Conservation (phyloP, 805 yeast genomes). For the Isabelozyma gotoi region DNA sequence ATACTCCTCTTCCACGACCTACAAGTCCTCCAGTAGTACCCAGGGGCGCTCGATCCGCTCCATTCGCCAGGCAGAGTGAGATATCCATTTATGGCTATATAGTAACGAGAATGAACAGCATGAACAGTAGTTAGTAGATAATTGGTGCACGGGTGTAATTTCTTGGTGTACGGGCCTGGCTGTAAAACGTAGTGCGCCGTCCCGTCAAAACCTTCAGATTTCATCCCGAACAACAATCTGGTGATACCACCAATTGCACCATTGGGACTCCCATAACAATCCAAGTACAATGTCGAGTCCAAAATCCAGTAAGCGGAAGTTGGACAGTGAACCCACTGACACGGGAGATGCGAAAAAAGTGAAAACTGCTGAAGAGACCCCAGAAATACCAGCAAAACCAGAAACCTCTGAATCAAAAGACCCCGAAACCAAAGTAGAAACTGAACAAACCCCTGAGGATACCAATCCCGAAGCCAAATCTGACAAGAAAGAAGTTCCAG, state of each 20-base stretch:
- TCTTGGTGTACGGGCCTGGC: not conserved
- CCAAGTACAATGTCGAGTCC: conserved; percentile 11
- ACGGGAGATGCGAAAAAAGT: conserved; percentile 8
- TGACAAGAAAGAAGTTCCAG: conserved; percentile 5
- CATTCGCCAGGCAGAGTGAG: conserved; percentile 9
- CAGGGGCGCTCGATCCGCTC: conserved; percentile 11
- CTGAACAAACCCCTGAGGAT: too few relatives aligned
- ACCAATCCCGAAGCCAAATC: not conserved
- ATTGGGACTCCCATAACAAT: not conserved
- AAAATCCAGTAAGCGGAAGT: conserved; percentile 15
- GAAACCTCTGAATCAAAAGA: conserved; percentile 6
- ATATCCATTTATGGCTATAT: too few relatives aligned
- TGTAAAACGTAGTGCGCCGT: not conserved
- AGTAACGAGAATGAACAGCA: not conserved
- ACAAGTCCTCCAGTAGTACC: conserved; percentile 2
- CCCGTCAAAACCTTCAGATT: not conserved
- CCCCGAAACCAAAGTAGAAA: conserved; percentile 19
- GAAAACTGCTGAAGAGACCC: conserved; percentile 1
- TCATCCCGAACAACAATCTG: not conserved
- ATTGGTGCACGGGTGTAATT: too few relatives aligned
- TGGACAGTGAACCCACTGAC: conserved; percentile 10
- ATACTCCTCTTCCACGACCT: conserved; percentile 9
- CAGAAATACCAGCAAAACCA: too few relatives aligned
- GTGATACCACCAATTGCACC: not conserved
- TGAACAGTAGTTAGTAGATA: not conserved